Conservation (phyloP, 2,329 filamentous ascomycete species). For the Diaporthe helianthi region DNA sequence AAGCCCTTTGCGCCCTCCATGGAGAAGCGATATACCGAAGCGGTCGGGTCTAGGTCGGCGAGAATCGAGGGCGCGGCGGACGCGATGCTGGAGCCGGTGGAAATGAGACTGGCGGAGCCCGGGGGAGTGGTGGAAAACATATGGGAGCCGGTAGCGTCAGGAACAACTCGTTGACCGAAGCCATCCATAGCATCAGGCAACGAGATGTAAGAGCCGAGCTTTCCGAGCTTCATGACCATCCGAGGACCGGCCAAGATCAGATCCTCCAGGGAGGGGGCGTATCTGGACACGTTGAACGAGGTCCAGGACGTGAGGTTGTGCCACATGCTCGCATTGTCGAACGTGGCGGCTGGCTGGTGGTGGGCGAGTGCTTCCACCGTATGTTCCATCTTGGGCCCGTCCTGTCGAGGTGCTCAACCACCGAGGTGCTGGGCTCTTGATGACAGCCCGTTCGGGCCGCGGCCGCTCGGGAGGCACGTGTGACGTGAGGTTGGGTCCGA, state of each 20-base stretch:
- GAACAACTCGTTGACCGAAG: conserved; percentile 65
- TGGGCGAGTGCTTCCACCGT: conserved; percentile 27
- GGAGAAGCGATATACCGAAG: conserved; percentile 57
- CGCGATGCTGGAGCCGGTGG: conserved; percentile 50
- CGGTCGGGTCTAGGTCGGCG: conserved; percentile 49
- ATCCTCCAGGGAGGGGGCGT: conserved; percentile 71
- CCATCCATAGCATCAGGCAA: conserved; percentile 67
- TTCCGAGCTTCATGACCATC: conserved; percentile 72
- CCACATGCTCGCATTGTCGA: conserved; percentile 55
- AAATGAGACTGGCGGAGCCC: conserved; percentile 58
- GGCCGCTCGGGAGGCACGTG: conserved; percentile 16
- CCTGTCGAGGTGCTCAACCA: conserved; percentile 5
- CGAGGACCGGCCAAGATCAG: conserved; percentile 73
- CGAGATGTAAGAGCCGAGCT: conserved; percentile 68
- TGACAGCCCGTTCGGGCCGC: conserved; percentile 23
- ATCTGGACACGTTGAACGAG: conserved; percentile 61
- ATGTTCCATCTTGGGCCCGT: conserved; percentile 31
- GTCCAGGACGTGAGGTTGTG: conserved; percentile 64
- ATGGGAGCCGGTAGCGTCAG: conserved; percentile 61
- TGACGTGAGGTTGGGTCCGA: conserved; percentile 1
- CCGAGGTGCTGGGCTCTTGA: conserved; percentile 7
- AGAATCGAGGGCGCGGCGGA: conserved; percentile 51
- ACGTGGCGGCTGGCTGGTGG: conserved; percentile 39
- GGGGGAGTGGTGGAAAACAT: conserved; percentile 47
- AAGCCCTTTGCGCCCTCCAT: conserved; percentile 72